Evolutionary conservation across 78 protist species (phyloP), one percentile per base, ranked within the genome.

Genomic region (Dictyostelium citrinum): DNA sequence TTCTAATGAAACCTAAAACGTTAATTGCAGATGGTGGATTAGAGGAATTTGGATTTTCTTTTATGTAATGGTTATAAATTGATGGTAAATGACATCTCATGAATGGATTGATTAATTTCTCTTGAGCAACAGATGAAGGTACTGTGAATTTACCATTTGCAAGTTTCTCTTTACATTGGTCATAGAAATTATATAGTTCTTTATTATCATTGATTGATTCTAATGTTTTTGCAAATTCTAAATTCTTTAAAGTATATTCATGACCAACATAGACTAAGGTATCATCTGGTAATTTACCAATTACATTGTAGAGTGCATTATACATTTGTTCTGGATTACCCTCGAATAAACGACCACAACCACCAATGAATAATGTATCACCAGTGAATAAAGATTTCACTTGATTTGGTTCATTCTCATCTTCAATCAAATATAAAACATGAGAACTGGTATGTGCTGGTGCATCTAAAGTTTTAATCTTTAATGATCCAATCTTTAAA

Each of bases 351-450:
- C 90, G 33, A 24, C 98, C 98, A 75, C 97, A 91, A 2, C 98
- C 98, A n/a, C 82, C 97, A 75, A 95, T 90, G 55, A 97, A 97
- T 27, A 97, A 90, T 24, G 98, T 96, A 37, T 96, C 98, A n/a
- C 98, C 98, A n/a, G 97, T 90, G 37, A 96, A 96, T 39, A 93
- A 41, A 24, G 68, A 78, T 20, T 55, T 4, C 6, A 37, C 12
- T 95, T 72, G 12, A 27, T 24, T 12, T 0, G 39, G 78, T 14
- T 41, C 68, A 11, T 51, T 74, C 29, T 81, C 74, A 68, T 83
- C 90, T 5, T 35, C 20, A 12, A 67, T 78, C 27, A 68, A 51
- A 39, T 79, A 90, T 24, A 81, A 67, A 10, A 92, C 92, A 84
- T 85, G 91, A n/a, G 96, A 93, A 16, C 84, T 78, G 2, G 98